Percentiles rank a stretch among this genome's conserved stretches.
Evolutionary conservation across 495 filamentous ascomycete species (phyloP).

Genomic region (Pyronema omphalodes): DNA sequence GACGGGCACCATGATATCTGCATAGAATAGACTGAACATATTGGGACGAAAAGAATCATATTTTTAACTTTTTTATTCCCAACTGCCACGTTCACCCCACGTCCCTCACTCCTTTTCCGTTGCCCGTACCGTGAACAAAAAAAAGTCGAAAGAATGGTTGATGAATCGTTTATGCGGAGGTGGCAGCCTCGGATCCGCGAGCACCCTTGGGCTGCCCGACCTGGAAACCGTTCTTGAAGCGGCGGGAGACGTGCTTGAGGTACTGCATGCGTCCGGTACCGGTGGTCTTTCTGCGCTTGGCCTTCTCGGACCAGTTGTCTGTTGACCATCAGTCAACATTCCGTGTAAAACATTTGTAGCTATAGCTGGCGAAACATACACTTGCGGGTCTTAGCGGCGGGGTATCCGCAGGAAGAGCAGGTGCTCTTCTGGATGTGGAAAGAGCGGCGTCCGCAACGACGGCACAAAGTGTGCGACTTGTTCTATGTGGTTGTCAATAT

Average conservation of each 20-base stretch:
- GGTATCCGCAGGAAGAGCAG: slow-evolving; percentile 94
- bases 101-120: too few relatives aligned
- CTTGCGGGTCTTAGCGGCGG: slow-evolving; percentile 87
- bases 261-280: slow-evolving; percentile 85
- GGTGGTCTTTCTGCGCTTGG: slow-evolving; percentile 97
- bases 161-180: slow-evolving; percentile 22
- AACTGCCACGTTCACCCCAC: too few relatives aligned
- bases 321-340: neutral
- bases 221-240: slow-evolving; percentile 94
- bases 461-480: slow-evolving; percentile 98
- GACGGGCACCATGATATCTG: too few relatives aligned
- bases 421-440: slow-evolving; percentile 99
- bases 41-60: too few relatives aligned
- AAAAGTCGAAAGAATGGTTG: slow-evolving; percentile 4
- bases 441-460: slow-evolving; percentile 94
- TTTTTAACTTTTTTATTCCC: too few relatives aligned
- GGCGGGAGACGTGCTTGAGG: slow-evolving; percentile 73
- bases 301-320: slow-evolving; percentile 93
- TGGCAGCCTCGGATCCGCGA: slow-evolving; percentile 34
- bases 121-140: slow-evolving; percentile 1
- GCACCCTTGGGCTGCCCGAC: slow-evolving; percentile 72
- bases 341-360: neutral
- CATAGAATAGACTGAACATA: too few relatives aligned
- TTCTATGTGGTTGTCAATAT: slow-evolving; percentile 46
- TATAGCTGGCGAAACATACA: slow-evolving; percentile 48